Percentiles rank a stretch among this genome's conserved stretches.
phyloP scores from a whole-genome alignment of 805 yeast genomes.

The Yarrowia alimentaria region DNA sequence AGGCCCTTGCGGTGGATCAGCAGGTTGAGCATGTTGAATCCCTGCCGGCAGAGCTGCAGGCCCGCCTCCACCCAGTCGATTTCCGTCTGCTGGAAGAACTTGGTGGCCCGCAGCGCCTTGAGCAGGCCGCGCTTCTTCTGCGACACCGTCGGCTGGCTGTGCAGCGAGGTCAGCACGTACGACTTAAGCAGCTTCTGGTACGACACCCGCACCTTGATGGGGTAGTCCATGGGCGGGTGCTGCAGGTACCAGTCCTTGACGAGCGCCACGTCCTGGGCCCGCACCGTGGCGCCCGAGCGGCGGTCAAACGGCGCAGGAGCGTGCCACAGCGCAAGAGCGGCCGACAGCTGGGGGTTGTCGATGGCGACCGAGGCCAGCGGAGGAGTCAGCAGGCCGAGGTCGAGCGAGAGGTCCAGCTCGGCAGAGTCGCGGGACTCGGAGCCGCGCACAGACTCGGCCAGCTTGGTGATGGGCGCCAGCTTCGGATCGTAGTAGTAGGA shows the following conservation, averaged over 20 bases:
- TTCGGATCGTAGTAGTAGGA: constrained; percentile 56
- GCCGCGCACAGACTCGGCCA: constrained; percentile 34
- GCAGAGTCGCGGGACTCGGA: too few relatives aligned
- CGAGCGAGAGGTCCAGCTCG: constrained; percentile 44
- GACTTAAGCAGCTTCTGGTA: constrained; percentile 85
- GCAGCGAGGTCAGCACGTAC: constrained; percentile 69
- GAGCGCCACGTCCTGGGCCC: constrained; percentile 89
- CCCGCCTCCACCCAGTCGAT: constrained; percentile 99
- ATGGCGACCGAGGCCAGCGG: constrained; percentile 49
- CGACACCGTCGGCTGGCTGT: constrained; percentile 45
- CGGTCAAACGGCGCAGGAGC: constrained; percentile 85
- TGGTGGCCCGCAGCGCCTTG: constrained; percentile 68
- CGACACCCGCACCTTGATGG: constrained; percentile 78
- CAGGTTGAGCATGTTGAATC: constrained; percentile 87
- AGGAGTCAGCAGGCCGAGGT: constrained; percentile 38
- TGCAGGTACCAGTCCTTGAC: constrained; percentile 79
- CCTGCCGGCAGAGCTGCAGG: constrained; percentile 87
- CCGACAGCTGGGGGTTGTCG: constrained; percentile 45
- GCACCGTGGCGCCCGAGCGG: constrained; percentile 64
- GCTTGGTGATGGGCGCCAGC: constrained; percentile 56
- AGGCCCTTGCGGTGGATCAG: constrained; percentile 87
- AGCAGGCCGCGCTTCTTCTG: constrained; percentile 58
- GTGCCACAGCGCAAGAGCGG: constrained; percentile 68
- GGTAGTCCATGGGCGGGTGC: constrained; percentile 56
- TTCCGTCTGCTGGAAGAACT: constrained; percentile 84